phyloP scores from a whole-genome alignment of 768 basidiomycete genomes.

The Termitomyces sp. region DNA sequence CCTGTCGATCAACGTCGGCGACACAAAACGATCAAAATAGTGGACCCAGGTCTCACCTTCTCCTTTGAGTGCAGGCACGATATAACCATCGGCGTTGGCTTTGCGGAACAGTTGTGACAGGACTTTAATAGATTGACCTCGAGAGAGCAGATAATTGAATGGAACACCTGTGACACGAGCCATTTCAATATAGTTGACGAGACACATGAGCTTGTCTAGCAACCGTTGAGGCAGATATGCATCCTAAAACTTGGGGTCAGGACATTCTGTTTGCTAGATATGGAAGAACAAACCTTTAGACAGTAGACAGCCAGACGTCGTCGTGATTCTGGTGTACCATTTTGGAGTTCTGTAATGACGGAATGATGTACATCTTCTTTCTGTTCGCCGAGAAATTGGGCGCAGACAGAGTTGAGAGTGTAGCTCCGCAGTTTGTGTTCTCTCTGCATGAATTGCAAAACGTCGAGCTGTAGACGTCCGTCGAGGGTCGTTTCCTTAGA shows the following conservation, averaged over 20 bases:
- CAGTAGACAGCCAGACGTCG: slow-evolving; percentile 95
- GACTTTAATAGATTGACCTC: slow-evolving; percentile 98
- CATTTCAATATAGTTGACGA: slow-evolving; percentile 99
- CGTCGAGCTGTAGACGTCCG: slow-evolving; percentile 91
- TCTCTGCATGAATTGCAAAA: slow-evolving; percentile 97
- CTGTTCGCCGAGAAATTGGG: slow-evolving; percentile 96
- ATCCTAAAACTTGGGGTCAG: slow-evolving; percentile 51
- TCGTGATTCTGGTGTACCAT: slow-evolving; percentile 90
- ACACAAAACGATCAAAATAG: not conserved
- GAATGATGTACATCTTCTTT: slow-evolving; percentile 99
- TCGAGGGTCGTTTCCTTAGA: slow-evolving; percentile 91
- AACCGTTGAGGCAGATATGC: slow-evolving; percentile 96
- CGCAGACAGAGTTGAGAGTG: slow-evolving; percentile 96
- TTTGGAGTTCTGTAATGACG: slow-evolving; percentile 96
- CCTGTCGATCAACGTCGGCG: slow-evolving; percentile 36
- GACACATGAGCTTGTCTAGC: slow-evolving; percentile 98
- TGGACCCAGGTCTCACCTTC: slow-evolving; percentile 58
- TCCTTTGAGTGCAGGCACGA: slow-evolving; percentile 79
- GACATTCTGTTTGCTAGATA: not conserved
- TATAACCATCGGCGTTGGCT: slow-evolving; percentile 87
- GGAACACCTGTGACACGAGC: slow-evolving; percentile 99
- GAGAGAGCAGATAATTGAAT: slow-evolving; percentile 90
- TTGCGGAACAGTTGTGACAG: slow-evolving; percentile 92
- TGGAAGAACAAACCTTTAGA: slow-evolving; percentile 62
- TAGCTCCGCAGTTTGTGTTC: slow-evolving; percentile 97